A percentile compares a stretch with the other conserved stretches of the same genome.
Conservation (phyloP, 352 stramenopile species). For the Globisporangium spinosum region DNA sequence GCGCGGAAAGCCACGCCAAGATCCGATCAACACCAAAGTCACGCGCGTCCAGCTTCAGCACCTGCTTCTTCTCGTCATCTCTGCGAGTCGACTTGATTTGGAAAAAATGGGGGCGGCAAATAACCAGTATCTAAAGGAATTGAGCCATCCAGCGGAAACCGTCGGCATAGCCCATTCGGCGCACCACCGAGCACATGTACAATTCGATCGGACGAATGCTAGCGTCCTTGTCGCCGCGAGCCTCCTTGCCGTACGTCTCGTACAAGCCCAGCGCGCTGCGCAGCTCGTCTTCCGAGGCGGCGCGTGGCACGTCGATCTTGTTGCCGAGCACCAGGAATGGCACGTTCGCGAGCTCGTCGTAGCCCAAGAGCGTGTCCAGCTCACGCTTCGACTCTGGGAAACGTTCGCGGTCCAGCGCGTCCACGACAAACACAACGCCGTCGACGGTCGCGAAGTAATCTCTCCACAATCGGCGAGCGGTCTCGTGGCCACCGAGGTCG, state of each 20-base stretch:
- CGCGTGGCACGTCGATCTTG: slow-evolving; percentile 98
- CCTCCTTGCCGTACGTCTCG: slow-evolving; percentile 99
- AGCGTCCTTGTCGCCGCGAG: slow-evolving; percentile 82
- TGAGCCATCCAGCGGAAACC: slow-evolving; percentile 90
- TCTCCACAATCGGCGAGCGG: slow-evolving; percentile 95
- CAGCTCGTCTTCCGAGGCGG: slow-evolving; percentile 98
- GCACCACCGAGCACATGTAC: slow-evolving; percentile 99
- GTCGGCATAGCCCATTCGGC: slow-evolving; percentile 98
- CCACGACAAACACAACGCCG: slow-evolving; percentile 99
- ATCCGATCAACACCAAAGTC: slow-evolving; percentile 1
- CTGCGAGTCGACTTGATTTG: background rate
- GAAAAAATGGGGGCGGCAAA: slow-evolving; percentile 5
- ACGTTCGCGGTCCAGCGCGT: slow-evolving; percentile 96
- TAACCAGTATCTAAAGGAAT: slow-evolving; percentile 68
- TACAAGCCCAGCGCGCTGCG: slow-evolving; percentile 94
- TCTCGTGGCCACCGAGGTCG: slow-evolving; percentile 99
- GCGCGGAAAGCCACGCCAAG: background rate
- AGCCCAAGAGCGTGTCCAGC: slow-evolving; percentile 95
- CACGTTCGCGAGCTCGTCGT: slow-evolving; percentile 97
- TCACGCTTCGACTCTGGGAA: slow-evolving; percentile 99
- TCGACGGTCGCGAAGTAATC: slow-evolving; percentile 99
- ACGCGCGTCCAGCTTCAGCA: background rate
- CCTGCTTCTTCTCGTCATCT: background rate
- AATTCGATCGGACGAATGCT: slow-evolving; percentile 97
- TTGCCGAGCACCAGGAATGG: slow-evolving; percentile 99